Base-by-base conservation (phyloP, 495 filamentous ascomycete genomes). In the Podospora appendiculata region DNA sequence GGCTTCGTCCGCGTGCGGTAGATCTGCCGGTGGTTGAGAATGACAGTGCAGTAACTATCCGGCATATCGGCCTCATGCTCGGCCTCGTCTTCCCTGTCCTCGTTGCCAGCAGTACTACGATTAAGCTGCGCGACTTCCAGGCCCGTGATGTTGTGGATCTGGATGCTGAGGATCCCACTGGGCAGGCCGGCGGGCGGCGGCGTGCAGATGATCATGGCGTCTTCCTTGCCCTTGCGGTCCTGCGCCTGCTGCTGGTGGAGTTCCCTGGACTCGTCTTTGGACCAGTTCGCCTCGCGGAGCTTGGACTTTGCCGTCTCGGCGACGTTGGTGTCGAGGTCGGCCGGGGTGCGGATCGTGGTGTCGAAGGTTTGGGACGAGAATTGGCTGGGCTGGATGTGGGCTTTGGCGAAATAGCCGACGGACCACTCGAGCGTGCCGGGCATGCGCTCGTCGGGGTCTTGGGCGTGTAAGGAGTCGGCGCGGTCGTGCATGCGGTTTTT, bases 1-100 rank as follows among this genome's bases (percentile, higher is more conserved):
- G 86, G 86, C 58, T 89, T 89, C 6, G 85, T 86, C 10, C 86
- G 68, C 0, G 85, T 86, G 50, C 73, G 79, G 63, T 83, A 89
- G 32, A 87, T 74, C 56, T 86, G 87, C 44, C 76, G 73, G 52
- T 88, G 81, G 58, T 88, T 86, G 45, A 88, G 62, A 44, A 88
- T 84, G 56, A 88, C 75, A 25, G 78, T 85, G 65, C 82, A 86
- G 61, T 86, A 89, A 32, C 79, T 73, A 13, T 79, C 80, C 0
- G 86, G 85, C 33, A 87, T 68, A 43, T 81, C 79, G 25, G 25
- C 2, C 4, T 81, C 80, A 4, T 70, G 69, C 62, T 85, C 83
- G 11, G 77, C 74, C 50, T 82, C 81, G 43, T 86, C 78, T 48
- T 78, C 72, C 6, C 64, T 63, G 35, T 74, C 62, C 11, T 71